phyloP scores from a whole-genome alignment of 805 yeast species.

The Kregervanrija fluxuum region DNA sequence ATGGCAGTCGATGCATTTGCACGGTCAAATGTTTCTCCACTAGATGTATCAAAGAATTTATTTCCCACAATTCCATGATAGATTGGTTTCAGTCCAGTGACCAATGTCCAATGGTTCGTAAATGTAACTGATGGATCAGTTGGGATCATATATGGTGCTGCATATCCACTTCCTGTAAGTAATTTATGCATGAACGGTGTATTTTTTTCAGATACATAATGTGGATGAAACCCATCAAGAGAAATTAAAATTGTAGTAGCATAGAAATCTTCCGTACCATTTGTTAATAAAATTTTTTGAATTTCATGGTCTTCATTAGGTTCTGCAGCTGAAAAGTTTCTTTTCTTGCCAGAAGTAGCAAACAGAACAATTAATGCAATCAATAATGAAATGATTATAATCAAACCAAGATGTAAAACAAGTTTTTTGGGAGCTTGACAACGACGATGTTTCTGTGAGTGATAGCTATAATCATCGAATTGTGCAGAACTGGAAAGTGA shows the following conservation, averaged over 20 bases:
- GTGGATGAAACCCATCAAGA: slow-evolving; percentile 89
- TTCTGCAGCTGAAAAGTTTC: not conserved
- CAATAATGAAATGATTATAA: slow-evolving; percentile 1
- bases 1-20: slow-evolving; percentile 47
- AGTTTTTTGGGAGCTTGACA: not conserved
- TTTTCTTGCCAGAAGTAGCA: not conserved
- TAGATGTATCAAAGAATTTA: slow-evolving; percentile 59
- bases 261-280: slow-evolving; percentile 62
- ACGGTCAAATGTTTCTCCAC: slow-evolving; percentile 53
- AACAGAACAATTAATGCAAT: slow-evolving; percentile 4
- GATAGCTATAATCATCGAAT: not conserved
- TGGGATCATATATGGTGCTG: slow-evolving; percentile 82
- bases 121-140: slow-evolving; percentile 85
- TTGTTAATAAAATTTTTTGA: slow-evolving; percentile 27
- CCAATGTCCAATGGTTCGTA: slow-evolving; percentile 88
- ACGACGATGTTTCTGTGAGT: not conserved
- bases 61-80: slow-evolving; percentile 86
- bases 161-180: slow-evolving; percentile 41
- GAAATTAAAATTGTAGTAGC: slow-evolving; percentile 81
- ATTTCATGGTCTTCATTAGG: slow-evolving; percentile 1
- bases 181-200: slow-evolving; percentile 71
- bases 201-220: slow-evolving; percentile 53
- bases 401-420: not conserved
- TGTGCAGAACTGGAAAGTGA: slow-evolving; percentile 3
- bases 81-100: slow-evolving; percentile 78